Evolutionary conservation across 441 rosid genomes (phyloP), one percentile per base, ranked within the genome.

Genomic region (Pelargonium fulgidum): DNA sequence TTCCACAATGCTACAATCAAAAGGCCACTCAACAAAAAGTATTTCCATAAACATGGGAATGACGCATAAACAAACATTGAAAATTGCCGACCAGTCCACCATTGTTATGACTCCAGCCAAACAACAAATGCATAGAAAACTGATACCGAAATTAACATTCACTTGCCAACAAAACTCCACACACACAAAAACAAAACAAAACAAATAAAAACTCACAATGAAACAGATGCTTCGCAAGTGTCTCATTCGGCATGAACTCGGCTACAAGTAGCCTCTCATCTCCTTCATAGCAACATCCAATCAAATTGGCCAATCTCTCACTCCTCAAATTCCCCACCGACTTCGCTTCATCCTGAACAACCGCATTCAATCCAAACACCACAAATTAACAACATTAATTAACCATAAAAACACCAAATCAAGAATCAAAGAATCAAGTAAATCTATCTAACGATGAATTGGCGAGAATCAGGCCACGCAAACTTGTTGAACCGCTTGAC

Each of bases 391-490:
- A 54, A 7, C 61, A 16, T 17, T 20, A 54, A 54, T 54, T 17
- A 54, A 54, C 24, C 61, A 16, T 54, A 12, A 48, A 54, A 54
- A 20, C 22, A 54, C 61, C 24, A 16, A 54, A 54, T 16, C 8
- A 12, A 24, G 42, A 39, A 36, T 5, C 8, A 1, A 36, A 36
- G 41, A 36, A 39, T 39, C 10, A 39, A 39, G 42, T 39, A 1
- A 7, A 39, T 1, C 42, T 39, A 39, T 1, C 48, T 48, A 68
- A 84, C 88, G 82, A 83, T 83, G 74, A 88, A 88, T 66, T 88
- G 93, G 16, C 81, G 82, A 47, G 93, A 84, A 75, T 88, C 93
- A 62, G 93, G 93, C 93, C 93, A 88, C 8, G 93, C 85, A 52
- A 81, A 87, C 69, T 81, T 81, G 9, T 90, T 85, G 82, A 88